These are phyloP conservation scores for Saccharomycopsis oosterbeekiorum DNA, from an alignment of 805 yeast genomes.

Conservation along the genomic window DNA sequence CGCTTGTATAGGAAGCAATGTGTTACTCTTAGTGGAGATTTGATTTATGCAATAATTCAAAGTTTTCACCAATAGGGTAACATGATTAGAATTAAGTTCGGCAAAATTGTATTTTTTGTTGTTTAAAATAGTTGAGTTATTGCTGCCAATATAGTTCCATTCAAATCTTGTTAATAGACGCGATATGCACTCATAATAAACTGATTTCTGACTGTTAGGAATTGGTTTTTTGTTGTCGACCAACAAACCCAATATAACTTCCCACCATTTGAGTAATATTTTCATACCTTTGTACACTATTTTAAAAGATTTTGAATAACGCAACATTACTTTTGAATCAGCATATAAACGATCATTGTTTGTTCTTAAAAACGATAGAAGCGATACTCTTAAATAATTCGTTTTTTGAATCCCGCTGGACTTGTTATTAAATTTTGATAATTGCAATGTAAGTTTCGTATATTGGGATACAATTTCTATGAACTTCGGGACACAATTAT, in stretches of 20 bases:
- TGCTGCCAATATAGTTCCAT: conserved; percentile 27
- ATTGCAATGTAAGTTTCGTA: conserved; percentile 12
- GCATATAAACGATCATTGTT: conserved; percentile 10
- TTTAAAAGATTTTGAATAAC: conserved; percentile 4
- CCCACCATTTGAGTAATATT: conserved; percentile 42
- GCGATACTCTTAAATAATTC: conserved; percentile 10
- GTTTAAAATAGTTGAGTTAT: neutral
- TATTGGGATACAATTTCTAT: conserved; percentile 7
- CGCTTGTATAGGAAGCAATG: conserved; percentile 39
- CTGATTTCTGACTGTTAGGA: conserved; percentile 38
- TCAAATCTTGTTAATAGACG: conserved; percentile 38
- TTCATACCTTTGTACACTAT: conserved; percentile 11
- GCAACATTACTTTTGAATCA: neutral
- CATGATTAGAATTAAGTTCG: conserved; percentile 18
- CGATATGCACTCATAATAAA: conserved; percentile 45
- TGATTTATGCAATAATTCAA: conserved; percentile 39
- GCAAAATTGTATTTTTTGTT: neutral
- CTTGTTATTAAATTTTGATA: conserved; percentile 12
- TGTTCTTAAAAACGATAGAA: conserved; percentile 12
- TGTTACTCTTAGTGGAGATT: conserved; percentile 33
- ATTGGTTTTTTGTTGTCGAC: conserved; percentile 27
- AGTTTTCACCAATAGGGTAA: conserved; percentile 32
- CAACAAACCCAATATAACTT: conserved; percentile 29
- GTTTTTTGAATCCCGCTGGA: conserved; percentile 13
- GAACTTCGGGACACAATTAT: neutral